These are phyloP conservation scores for Metarhizium sp. DNA, from an alignment of 2,329 filamentous ascomycete genomes.

Conservation along the genomic window DNA sequence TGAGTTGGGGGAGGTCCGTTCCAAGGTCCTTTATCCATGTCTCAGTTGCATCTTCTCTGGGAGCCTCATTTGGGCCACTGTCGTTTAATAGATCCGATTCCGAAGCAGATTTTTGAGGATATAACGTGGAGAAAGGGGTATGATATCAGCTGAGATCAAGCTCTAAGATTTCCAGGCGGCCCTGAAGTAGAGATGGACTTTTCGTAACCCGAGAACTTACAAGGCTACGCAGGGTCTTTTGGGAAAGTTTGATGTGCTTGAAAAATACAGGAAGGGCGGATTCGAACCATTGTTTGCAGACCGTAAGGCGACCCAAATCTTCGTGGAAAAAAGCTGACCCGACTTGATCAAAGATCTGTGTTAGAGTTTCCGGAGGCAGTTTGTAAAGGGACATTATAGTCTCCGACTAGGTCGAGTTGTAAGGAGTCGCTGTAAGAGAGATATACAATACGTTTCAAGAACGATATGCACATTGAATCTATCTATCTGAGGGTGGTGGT, in stretches of 20 bases:
- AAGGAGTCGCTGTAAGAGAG: not conserved
- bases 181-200: not conserved
- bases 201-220: not conserved
- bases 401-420: not conserved
- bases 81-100: too few relatives aligned
- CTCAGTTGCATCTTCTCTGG: not conserved
- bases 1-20: conserved; percentile 9
- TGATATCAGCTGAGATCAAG: conserved; percentile 5
- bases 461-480: not conserved
- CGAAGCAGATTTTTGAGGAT: too few relatives aligned
- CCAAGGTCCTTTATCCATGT: conserved; percentile 3
- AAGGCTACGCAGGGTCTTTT: conserved; percentile 3
- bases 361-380: conserved; percentile 10
- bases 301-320: conserved; percentile 9
- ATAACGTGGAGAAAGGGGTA: not conserved
- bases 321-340: conserved; percentile 11
- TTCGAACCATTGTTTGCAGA: conserved; percentile 13
- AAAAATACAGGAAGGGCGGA: conserved; percentile 9
- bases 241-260: conserved; percentile 5
- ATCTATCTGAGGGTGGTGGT: not conserved
- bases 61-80: not conserved
- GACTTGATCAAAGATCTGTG: conserved; percentile 11
- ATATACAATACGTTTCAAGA: not conserved
- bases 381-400: conserved; percentile 10
- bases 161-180: conserved; percentile 7